These are phyloP conservation scores for Lentinula raphanica DNA, from an alignment of 768 basidiomycete genomes.

Conservation along the genomic window DNA sequence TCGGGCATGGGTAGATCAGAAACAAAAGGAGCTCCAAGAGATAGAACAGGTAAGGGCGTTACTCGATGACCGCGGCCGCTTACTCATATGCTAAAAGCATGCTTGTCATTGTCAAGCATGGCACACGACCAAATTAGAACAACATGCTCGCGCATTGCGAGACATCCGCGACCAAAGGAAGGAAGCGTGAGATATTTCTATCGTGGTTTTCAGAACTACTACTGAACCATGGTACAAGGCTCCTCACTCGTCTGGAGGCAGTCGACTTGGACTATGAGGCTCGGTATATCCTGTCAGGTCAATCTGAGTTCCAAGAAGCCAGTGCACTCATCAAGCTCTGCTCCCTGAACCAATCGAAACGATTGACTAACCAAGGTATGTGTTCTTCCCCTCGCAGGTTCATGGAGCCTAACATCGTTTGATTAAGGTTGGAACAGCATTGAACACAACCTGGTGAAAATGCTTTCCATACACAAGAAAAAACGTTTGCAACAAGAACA, in stretches of 20 bases:
- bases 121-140: background rate
- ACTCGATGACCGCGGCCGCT: no score
- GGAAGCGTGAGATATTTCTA: background rate
- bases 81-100: background rate
- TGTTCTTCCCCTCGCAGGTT: background rate
- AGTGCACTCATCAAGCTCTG: background rate
- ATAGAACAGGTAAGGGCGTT: background rate
- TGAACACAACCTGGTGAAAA: background rate
- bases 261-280: background rate
- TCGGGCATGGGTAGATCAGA: background rate
- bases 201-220: background rate
- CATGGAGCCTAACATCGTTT: no score
- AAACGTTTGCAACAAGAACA: background rate
- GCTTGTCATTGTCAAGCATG: background rate
- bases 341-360: background rate
- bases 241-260: background rate
- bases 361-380: background rate
- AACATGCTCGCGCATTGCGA: background rate
- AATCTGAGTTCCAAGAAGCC: no score
- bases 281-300: no score
- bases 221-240: background rate
- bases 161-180: background rate
- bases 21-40: background rate
- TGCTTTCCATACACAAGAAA: background rate
- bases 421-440: background rate